Evolutionary conservation across 75 land plant species (phyloP).

Genomic region (Sequoiadendron giganteum): DNA sequence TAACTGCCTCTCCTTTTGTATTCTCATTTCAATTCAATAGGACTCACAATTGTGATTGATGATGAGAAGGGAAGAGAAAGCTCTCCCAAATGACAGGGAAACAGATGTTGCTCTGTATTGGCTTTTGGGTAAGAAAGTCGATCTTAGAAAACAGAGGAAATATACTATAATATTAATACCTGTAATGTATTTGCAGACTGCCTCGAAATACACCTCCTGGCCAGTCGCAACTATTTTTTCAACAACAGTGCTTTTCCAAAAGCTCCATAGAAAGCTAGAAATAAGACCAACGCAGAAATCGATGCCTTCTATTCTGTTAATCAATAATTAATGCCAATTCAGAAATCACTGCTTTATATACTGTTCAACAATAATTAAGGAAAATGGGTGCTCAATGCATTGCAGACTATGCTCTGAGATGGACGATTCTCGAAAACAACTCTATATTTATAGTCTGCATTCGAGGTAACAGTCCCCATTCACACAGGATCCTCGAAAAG

Average conservation of each 20-base stretch:
- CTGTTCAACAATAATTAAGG: too few species aligned
- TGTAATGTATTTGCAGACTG: background rate
- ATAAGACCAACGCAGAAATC: background rate
- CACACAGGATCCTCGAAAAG: background rate
- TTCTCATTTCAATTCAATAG: background rate
- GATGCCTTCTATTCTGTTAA: background rate
- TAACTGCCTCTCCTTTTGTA: background rate
- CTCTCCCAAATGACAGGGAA: background rate
- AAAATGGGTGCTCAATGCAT: too few species aligned
- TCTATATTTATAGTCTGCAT: background rate
- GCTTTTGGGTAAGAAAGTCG: background rate
- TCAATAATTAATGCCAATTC: background rate
- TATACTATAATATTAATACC: background rate
- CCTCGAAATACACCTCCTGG: background rate
- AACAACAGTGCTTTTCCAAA: background rate
- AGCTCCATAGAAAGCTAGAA: background rate
- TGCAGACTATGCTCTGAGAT: too few species aligned
- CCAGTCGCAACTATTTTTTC: background rate
- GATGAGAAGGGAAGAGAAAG: background rate
- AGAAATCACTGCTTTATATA: background rate
- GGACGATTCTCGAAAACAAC: too few species aligned
- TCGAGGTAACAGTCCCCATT: background rate
- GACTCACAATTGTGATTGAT: too few species aligned
- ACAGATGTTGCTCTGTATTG: background rate
- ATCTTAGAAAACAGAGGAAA: too few species aligned